Base-by-base conservation (phyloP, 768 basidiomycete genomes). In the Tricholoma saponaceum region DNA sequence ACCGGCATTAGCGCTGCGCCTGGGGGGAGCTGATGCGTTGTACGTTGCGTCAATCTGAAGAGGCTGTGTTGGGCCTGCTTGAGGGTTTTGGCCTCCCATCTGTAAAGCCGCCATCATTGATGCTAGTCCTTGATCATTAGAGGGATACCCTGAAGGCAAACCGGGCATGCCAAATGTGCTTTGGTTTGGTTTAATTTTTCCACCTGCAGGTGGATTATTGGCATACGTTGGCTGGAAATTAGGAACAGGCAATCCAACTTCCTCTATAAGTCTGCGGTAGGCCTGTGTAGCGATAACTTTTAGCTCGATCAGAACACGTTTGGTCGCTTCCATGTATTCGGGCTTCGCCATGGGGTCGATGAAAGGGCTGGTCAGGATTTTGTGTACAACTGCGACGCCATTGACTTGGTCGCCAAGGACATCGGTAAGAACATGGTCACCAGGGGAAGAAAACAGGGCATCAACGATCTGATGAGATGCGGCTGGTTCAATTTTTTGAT, bases 361-460 rank as follows among this genome's bases (percentile, higher is more conserved):
- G 76, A 89, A 92, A 9, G 90, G 81, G 69, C 90, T 95, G 10
- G 89, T 90, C 62, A 98, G 72, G 60, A 98, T 90, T 72, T 98
- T 98, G 72, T 91, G 90, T 23, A 96, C 86, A 32, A 94, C 90
- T 4, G 93, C 88, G 52, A 96, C 89, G 23, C 95, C 95, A 68
- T 97, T 95, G 58, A 98, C 93, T 74, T 98, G 95, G 72, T 99
- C 96, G 47, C 89, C 89, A 62, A 99, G 78, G 46, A 98, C 91
- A 67, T 98, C 96, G 12, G 90, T 94, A 39, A 98, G 77, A 43
- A 95, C 92, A 66, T 94, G 89, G 67, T 97, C 94, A 18, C 84
- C 85, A 6, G 87, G 86, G 0, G 93, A 94, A n/a, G 83, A 83
- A 78, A 98, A 97, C 61, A 99, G 75, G 1, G 93, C 90, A 51